A percentile compares a stretch with the other conserved stretches of the same genome.
Evolutionary conservation across 2,329 filamentous ascomycete genomes (phyloP).

Genomic region (Exutisphaerella laricina): DNA sequence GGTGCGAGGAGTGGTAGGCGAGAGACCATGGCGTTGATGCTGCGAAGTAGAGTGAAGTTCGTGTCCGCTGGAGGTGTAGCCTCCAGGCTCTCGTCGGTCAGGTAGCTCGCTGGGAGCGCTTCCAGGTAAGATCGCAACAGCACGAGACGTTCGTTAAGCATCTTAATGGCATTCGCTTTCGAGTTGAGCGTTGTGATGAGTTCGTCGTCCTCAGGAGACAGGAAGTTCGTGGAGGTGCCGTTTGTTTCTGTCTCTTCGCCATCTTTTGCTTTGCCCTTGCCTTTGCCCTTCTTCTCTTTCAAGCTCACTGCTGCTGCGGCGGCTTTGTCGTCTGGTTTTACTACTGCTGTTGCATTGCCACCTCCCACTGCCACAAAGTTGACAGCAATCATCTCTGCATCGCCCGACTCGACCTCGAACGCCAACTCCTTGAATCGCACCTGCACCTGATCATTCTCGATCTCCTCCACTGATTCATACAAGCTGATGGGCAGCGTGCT

Average conservation of each 20-base stretch:
- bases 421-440: constrained; percentile 77
- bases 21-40: constrained; percentile 78
- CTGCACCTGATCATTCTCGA: constrained; percentile 57
- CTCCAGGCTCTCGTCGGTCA: constrained; percentile 43
- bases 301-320: constrained; percentile 17
- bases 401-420: constrained; percentile 86
- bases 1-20: constrained; percentile 78
- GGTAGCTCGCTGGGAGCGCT: constrained; percentile 61
- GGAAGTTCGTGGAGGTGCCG: constrained; percentile 33
- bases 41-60: constrained; percentile 71
- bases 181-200: constrained; percentile 66
- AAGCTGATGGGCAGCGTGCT: constrained; percentile 84
- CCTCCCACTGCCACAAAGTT: constrained; percentile 85
- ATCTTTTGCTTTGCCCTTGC: constrained; percentile 40
- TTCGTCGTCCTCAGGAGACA: constrained; percentile 60
- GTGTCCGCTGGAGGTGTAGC: constrained; percentile 36
- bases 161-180: constrained; percentile 88
- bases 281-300: constrained; percentile 31
- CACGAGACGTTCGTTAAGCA: constrained; percentile 62
- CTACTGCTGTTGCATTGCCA: constrained; percentile 66
- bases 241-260: constrained; percentile 37
- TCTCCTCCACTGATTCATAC: constrained; percentile 74
- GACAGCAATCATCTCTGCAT: constrained; percentile 96
- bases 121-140: constrained; percentile 65
- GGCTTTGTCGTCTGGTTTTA: constrained; percentile 17